Evolutionary conservation across 208 protist genomes (phyloP).

Genomic region (Acanthamoeba lugdunensis): DNA sequence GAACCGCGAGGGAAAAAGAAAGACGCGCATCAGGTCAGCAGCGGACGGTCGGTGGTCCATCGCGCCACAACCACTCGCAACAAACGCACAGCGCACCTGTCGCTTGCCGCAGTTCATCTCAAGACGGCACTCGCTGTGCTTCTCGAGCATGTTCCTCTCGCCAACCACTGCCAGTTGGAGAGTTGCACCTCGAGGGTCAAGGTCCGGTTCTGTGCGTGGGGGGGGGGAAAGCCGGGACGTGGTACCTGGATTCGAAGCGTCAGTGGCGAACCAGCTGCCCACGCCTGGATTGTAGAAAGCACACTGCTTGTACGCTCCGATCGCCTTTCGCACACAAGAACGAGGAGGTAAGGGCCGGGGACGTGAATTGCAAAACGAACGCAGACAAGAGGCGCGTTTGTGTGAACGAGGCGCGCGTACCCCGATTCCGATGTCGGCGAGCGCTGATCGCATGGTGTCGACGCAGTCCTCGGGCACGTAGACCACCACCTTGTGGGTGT

Average conservation of each 20-base stretch:
- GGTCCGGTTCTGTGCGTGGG: no score
- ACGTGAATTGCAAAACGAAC: not conserved
- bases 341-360: not conserved
- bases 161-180: not conserved
- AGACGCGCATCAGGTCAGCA: no score
- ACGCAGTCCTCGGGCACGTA: not conserved
- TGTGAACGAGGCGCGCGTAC: not conserved
- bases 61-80: no score
- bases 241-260: constrained; percentile 6
- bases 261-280: constrained; percentile 30
- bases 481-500: constrained; percentile 25
- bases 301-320: not conserved
- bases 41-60: no score
- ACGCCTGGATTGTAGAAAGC: not conserved
- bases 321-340: not conserved
- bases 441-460: not conserved
- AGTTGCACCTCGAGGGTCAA: not conserved
- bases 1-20: no score
- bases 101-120: constrained; percentile 62
- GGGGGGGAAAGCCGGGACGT: not conserved
- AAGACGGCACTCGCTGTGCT: constrained; percentile 6
- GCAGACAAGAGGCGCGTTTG: no score
- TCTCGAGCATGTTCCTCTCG: constrained; percentile 43
- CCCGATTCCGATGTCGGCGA: constrained; percentile 3
- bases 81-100: not conserved